Evolutionary conservation across 2,329 filamentous ascomycete genomes (phyloP).

Genomic region (Penicillium sp.): DNA sequence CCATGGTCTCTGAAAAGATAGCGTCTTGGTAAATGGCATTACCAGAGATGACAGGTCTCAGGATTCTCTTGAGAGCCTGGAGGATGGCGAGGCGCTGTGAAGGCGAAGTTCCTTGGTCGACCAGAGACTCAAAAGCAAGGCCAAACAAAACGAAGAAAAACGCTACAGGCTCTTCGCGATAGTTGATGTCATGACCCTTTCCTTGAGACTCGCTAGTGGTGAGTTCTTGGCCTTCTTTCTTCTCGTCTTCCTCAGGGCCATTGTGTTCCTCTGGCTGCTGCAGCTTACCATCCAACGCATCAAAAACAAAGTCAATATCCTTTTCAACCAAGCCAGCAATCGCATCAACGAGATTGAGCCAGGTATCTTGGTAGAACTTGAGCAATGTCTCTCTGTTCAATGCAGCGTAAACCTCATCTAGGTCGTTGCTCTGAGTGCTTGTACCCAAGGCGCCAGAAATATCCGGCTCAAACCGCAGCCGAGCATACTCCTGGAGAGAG

Average conservation of each 20-base stretch:
- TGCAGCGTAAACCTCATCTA: conserved; percentile 92
- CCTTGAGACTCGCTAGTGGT: conserved; percentile 35
- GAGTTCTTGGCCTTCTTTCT: conserved; percentile 19
- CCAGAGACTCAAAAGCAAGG: conserved; percentile 91
- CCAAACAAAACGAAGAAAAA: conserved; percentile 99
- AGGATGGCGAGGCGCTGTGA: conserved; percentile 86
- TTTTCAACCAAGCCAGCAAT: conserved; percentile 97
- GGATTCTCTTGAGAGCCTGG: conserved; percentile 87
- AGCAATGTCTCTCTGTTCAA: conserved; percentile 91
- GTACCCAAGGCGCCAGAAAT: conserved; percentile 88
- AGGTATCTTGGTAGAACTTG: conserved; percentile 94
- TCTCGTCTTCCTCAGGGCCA: conserved; percentile 1
- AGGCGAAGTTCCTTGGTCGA: conserved; percentile 71
- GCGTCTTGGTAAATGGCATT: conserved; percentile 95
- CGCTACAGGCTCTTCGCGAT: conserved; percentile 93
- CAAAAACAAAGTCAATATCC: conserved; percentile 96
- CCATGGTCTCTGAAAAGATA: conserved; percentile 96
- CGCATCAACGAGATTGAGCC: conserved; percentile 94
- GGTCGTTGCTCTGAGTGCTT: conserved; percentile 75
- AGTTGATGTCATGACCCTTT: conserved; percentile 83
- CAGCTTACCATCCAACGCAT: conserved; percentile 84
- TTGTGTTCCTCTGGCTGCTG: conserved; percentile 33
- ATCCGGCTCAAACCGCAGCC: conserved; percentile 91
- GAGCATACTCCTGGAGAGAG: conserved; percentile 88
- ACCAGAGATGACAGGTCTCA: conserved; percentile 90